These are phyloP conservation scores for Adansonia digitata DNA, from an alignment of 345 rosid genomes.

Conservation along the genomic window DNA sequence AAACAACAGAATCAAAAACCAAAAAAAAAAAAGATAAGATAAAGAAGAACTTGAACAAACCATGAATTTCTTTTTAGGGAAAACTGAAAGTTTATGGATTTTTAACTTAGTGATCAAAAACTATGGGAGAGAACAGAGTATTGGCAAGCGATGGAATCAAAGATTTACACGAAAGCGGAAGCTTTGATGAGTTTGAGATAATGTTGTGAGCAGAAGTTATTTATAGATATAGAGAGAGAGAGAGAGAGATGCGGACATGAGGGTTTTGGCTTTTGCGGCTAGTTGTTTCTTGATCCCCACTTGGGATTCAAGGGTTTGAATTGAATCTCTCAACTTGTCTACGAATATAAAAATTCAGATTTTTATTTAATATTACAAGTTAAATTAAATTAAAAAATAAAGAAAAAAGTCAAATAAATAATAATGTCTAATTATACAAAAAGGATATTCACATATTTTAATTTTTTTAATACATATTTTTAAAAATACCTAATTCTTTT, in stretches of 20 bases:
- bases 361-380: no score
- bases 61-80: neutral
- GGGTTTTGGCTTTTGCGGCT: neutral
- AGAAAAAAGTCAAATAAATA: no score
- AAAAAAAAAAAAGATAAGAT: neutral
- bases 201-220: neutral
- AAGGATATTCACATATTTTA: no score
- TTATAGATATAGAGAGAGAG: neutral
- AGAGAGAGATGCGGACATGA: neutral
- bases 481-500: neutral
- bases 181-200: neutral
- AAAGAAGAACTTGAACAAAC: neutral
- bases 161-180: neutral
- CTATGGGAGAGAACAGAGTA: neutral
- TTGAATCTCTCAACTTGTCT: neutral
- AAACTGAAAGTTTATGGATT: neutral
- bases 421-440: no score
- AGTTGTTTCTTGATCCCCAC: neutral
- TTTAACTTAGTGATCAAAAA: no score
- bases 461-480: no score
- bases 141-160: neutral
- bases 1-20: neutral
- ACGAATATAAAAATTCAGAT: neutral
- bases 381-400: no score
- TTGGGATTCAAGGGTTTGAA: neutral